Conservation (phyloP, 1,284 basidiomycete species). For the Takashimella tepidaria region DNA sequence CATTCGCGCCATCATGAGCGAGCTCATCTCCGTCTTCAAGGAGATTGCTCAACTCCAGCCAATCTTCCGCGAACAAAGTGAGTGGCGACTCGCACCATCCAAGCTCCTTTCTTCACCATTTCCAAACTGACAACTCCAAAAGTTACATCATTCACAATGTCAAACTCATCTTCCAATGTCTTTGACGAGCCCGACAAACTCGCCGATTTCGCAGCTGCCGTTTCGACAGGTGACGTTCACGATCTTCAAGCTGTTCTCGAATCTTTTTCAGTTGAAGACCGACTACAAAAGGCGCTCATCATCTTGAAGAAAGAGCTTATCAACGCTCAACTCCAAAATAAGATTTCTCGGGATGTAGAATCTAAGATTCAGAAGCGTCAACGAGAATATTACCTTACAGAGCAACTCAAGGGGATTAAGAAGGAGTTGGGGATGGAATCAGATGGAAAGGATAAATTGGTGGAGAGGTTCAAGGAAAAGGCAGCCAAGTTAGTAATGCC, state of each 20-base stretch:
- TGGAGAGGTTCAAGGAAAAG: constrained; percentile 93
- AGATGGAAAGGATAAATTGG: constrained; percentile 95
- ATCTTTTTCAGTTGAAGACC: constrained; percentile 77
- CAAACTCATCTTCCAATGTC: constrained; percentile 91
- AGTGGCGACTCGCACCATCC: constrained; percentile 9
- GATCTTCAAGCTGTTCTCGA: constrained; percentile 95
- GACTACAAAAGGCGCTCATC: constrained; percentile 81
- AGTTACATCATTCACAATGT: constrained; percentile 74
- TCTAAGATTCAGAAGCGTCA: constrained; percentile 95
- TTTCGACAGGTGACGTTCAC: constrained; percentile 81
- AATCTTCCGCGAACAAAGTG: constrained; percentile 90
- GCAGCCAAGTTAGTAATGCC: constrained; percentile 87
- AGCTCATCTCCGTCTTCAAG: constrained; percentile 97
- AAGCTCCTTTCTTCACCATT: neutral
- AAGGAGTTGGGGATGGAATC: constrained; percentile 90
- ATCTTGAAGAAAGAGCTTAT: constrained; percentile 98
- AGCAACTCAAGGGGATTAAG: constrained; percentile 98
- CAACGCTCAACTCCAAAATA: constrained; percentile 92
- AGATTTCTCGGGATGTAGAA: constrained; percentile 91
- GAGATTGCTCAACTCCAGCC: constrained; percentile 97
- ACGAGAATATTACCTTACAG: constrained; percentile 96
- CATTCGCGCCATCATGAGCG: constrained; percentile 91
- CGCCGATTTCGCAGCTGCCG: constrained; percentile 95
- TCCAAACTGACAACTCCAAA: constrained; percentile 5
- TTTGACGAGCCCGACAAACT: constrained; percentile 98